Base-by-base conservation (phyloP, 2,329 filamentous ascomycete species). In the Fusarium sp. region DNA sequence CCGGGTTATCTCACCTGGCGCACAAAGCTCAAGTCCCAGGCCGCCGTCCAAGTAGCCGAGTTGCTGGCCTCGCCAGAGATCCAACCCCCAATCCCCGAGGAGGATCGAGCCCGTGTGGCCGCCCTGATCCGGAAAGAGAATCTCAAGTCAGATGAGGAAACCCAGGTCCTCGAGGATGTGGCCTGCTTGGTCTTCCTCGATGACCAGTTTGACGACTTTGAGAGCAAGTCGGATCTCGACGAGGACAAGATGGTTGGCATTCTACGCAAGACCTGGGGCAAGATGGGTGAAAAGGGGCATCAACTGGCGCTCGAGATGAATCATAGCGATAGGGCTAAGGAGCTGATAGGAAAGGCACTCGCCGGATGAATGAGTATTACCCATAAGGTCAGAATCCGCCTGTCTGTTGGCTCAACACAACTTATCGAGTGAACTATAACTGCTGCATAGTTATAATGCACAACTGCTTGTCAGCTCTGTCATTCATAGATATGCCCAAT, bases 101-200 rank as follows among this genome's bases (percentile, higher is more conserved):
- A 87, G 8, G 90, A 93, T 50, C 85, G 90, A 8, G 86, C 86
- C 65, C 85, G 91, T 37, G 89, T 96, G 1, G 93, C 89, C 3
- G 87, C 88, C n/a, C 83, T 96, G 81, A 92, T 97, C 62, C 87
- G 93, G 70, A 97, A 97, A 83, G 93, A 96, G 80, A 90, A 91
- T 64, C 83, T 97, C 75, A 88, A 87, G 79, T 80, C 79, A 5
- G 84, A 87, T 72, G 78, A 81, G 18, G 92, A 94, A 81, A 91
- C 92, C 64, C 93, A 96, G 85, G 87, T 90, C 8, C 86, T 97
- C 71, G 94, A 97, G 84, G 94, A 97, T 83, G 93, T 94, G 54
- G 94, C 94, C 4, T 97, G 94, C 80, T 84, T 97, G 64, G 94
- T 97, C 31, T 97, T 97, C 80, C 83, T 97, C 74, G 94, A 96